Evolutionary conservation across 345 rosid genomes (phyloP), one percentile per base, ranked within the genome.

Genomic region (Carallia brachiata): DNA sequence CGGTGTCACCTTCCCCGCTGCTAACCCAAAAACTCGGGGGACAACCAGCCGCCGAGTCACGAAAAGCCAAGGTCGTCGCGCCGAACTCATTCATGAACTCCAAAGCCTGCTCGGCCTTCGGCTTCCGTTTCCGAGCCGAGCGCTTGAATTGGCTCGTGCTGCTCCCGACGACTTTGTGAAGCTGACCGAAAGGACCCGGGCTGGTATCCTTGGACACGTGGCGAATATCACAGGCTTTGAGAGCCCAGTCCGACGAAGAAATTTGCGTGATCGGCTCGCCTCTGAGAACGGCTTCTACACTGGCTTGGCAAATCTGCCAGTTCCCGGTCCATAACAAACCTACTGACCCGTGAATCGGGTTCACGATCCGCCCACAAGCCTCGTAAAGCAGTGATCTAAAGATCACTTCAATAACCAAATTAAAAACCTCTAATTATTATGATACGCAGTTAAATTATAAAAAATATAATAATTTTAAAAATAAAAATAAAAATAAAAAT

Each of bases 351-450:
- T 63, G 63, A 48, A 82, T 68, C 44, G 85, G 85, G 65, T 82
- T 82, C 59, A 77, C 79, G 59, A 81, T 74, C 71, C 85, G 68
- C 10, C 85, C 85, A 44, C 83, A 79, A 9, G 85, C 85, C 77
- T 82, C 85, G 69, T 74, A 82, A 4, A 82, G 71, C 48, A 82
- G 44, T 10, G 83, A 79, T 54, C 70, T 77, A 60, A 82, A 82
- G 23, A 79, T 63, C 39, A 77, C 85, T 79, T 70, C 28, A 67
- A 13, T 18, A 66, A 7, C 58, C 58, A 13, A 23, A 10, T 44
- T 44, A 12, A 44, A 44, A 44, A 44, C 50, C 50, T 44, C 12
- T 13, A 44, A 44, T 44, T 44, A 44, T 44, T 44, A 12, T 4
- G 50, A 44, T 44, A 12, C 50, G 1, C 17, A 13, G 4, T 40